Percentiles rank a stretch among this genome's conserved stretches.
These are phyloP conservation scores for Lagenaria siceraria DNA, from an alignment of 306 rosid genomes.

Conservation along the genomic window DNA sequence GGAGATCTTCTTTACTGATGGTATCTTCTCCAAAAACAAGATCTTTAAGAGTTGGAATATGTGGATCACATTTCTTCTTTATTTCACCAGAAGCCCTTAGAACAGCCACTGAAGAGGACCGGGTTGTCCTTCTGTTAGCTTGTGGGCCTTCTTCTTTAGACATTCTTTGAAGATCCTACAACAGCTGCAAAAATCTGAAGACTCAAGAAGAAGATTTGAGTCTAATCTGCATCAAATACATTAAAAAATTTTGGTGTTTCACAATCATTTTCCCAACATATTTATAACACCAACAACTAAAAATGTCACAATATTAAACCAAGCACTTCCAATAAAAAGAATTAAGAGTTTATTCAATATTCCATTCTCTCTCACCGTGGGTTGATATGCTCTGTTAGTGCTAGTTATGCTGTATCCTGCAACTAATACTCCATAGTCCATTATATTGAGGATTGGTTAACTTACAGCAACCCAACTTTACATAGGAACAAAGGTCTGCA, in stretches of 20 bases:
- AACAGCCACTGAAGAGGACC: conserved; percentile 35
- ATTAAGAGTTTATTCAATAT: background rate
- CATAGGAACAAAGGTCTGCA: background rate
- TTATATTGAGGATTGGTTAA: background rate
- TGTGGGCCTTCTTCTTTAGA: conserved; percentile 39
- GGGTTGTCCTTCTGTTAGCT: conserved; percentile 46
- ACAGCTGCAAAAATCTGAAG: background rate
- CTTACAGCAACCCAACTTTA: background rate
- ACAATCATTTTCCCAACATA: background rate
- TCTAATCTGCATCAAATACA: background rate
- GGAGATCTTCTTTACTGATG: conserved; percentile 41
- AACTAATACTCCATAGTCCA: background rate
- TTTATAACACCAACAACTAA: background rate
- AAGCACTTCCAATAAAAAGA: background rate
- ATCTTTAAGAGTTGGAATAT: conserved; percentile 34
- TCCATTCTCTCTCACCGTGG: background rate
- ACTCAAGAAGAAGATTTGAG: background rate
- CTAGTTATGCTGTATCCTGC: background rate
- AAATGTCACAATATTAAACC: background rate
- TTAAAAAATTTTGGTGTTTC: background rate
- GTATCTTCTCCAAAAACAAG: conserved; percentile 66
- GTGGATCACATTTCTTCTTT: conserved; percentile 22
- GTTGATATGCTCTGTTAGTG: background rate
- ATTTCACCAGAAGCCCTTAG: conserved; percentile 23
- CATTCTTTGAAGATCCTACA: conserved; percentile 22